Percentiles rank a stretch among this genome's conserved stretches.
phyloP scores from a whole-genome alignment of 306 rosid species.

The Mimosa pudica region DNA sequence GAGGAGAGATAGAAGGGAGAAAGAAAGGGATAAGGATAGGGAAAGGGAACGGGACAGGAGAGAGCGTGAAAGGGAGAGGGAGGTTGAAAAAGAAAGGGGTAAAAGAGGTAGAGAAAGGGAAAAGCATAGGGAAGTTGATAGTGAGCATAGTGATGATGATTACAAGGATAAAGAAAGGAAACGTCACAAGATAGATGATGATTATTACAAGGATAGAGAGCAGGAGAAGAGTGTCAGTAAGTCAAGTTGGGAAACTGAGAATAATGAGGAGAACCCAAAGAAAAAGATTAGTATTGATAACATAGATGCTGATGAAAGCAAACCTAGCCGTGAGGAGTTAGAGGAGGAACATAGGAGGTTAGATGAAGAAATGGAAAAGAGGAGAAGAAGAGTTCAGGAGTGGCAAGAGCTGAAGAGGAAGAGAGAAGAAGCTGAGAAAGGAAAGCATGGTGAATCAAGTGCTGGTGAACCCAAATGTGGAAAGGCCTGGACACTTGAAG shows the following conservation, averaged over 20 bases:
- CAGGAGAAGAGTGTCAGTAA: slow-evolving; percentile 54
- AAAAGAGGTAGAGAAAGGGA: slow-evolving; percentile 58
- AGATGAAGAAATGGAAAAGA: slow-evolving; percentile 94
- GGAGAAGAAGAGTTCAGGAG: slow-evolving; percentile 95
- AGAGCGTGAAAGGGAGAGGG: slow-evolving; percentile 52
- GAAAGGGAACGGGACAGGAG: slow-evolving; percentile 47
- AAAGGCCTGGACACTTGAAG: slow-evolving; percentile 91
- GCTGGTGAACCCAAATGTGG: slow-evolving; percentile 67
- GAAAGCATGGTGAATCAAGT: slow-evolving; percentile 62
- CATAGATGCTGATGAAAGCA: slow-evolving; percentile 47
- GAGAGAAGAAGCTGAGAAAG: slow-evolving; percentile 80
- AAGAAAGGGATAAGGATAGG: slow-evolving; percentile 37
- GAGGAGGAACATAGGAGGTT: slow-evolving; percentile 78
- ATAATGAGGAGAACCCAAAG: slow-evolving; percentile 56
- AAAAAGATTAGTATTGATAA: slow-evolving; percentile 57
- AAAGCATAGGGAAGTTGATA: slow-evolving; percentile 63
- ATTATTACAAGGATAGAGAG: slow-evolving; percentile 52
- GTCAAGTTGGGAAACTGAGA: slow-evolving; percentile 55
- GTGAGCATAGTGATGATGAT: slow-evolving; percentile 66
- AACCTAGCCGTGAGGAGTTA: slow-evolving; percentile 66
- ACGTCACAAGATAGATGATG: slow-evolving; percentile 67
- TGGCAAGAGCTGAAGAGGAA: slow-evolving; percentile 90
- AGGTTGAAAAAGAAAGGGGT: slow-evolving; percentile 51
- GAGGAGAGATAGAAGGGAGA: slow-evolving; percentile 33
- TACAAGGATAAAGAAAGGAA: slow-evolving; percentile 60